These are phyloP conservation scores for Chlorella vulgaris DNA, from an alignment of 139 green algal species.

Conservation along the genomic window DNA sequence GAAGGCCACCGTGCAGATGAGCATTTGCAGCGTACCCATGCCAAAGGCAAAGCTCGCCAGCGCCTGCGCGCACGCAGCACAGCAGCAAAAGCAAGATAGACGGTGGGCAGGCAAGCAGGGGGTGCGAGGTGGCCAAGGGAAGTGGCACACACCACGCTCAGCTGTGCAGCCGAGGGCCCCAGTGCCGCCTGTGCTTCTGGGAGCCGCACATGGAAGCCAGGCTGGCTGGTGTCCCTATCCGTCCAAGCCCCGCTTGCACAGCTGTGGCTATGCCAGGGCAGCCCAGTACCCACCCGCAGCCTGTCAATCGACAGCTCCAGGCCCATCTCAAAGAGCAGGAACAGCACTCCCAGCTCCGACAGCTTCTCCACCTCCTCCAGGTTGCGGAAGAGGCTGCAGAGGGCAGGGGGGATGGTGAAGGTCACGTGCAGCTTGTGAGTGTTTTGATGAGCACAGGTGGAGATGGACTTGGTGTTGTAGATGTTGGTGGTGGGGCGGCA, in stretches of 20 bases:
- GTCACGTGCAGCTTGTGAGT: not conserved
- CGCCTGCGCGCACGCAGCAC: no score
- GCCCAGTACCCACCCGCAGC: constrained; percentile 69
- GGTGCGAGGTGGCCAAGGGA: no score
- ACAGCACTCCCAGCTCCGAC: constrained; percentile 94
- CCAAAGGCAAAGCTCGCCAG: constrained; percentile 96
- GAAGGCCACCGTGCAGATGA: constrained; percentile 77
- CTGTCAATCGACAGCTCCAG: constrained; percentile 91
- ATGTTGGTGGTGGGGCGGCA: no score
- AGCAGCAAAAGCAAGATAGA: no score
- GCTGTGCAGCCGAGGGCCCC: no score
- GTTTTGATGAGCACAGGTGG: no score
- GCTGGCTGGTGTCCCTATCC: no score
- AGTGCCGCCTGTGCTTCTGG: no score
- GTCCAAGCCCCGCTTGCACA: not conserved
- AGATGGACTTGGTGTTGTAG: no score
- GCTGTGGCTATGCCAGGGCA: not conserved
- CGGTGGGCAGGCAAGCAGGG: no score
- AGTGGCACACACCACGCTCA: no score
- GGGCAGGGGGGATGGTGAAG: not conserved
- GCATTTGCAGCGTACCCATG: constrained; percentile 85
- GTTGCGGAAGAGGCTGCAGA: constrained; percentile 82
- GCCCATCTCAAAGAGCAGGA: constrained; percentile 98
- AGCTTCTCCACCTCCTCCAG: constrained; percentile 89
- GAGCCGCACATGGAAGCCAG: no score